phyloP scores from a whole-genome alignment of 2,329 filamentous ascomycete genomes.

The Cladophialophora chaetospira region DNA sequence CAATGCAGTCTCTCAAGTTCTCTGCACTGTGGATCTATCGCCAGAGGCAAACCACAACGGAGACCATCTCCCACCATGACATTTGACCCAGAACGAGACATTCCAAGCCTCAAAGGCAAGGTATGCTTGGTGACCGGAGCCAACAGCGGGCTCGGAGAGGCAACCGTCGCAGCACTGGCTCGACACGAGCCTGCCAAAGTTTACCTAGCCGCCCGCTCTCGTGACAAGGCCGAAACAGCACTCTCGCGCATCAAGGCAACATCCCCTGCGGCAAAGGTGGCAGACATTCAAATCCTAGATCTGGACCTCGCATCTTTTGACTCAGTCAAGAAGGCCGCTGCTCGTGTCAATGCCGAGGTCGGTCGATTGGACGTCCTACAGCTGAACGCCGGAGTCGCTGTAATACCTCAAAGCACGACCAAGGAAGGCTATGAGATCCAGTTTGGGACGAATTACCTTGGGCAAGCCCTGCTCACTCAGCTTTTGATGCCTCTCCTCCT shows the following conservation, averaged over 20 bases:
- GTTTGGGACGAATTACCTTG: constrained; percentile 55
- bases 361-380: constrained; percentile 22
- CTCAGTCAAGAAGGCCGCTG: constrained; percentile 47
- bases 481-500: constrained; percentile 48
- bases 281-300: constrained; percentile 22
- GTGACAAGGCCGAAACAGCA: constrained; percentile 37
- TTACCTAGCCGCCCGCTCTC: constrained; percentile 47
- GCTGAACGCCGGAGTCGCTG: constrained; percentile 37
- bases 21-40: too few relatives aligned
- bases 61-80: too few relatives aligned
- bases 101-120: constrained; percentile 45
- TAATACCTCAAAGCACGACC: constrained; percentile 39
- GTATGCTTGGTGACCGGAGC: constrained; percentile 50
- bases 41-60: not conserved
- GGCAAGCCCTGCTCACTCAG: constrained; percentile 51
- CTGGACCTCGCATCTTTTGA: constrained; percentile 51
- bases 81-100: constrained; percentile 28
- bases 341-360: constrained; percentile 38
- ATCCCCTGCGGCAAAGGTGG: not conserved
- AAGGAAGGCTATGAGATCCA: constrained; percentile 54
- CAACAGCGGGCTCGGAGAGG: constrained; percentile 51
- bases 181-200: constrained; percentile 48
- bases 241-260: constrained; percentile 41
- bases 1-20: too few relatives aligned
- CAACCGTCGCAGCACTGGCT: constrained; percentile 47